Conservation (phyloP, 306 rosid species). For the Gastrolobium villosum region DNA sequence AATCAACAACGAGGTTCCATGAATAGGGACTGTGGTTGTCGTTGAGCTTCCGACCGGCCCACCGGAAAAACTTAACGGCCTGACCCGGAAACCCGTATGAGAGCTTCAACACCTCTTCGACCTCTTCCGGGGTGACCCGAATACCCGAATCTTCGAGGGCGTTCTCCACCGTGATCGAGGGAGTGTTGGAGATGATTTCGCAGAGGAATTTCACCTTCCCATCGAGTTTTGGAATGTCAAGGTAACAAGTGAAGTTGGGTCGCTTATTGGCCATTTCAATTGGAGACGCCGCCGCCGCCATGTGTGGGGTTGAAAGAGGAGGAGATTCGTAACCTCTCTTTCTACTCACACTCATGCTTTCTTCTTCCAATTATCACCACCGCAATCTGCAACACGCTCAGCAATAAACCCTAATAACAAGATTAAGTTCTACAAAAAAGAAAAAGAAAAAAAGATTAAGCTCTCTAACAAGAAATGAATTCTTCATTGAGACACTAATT, state of each 20-base stretch:
- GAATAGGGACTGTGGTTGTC: slow-evolving; percentile 72
- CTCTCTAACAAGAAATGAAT: too few species aligned
- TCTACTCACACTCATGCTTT: neutral
- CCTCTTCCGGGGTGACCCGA: slow-evolving; percentile 56
- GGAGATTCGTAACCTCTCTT: slow-evolving; percentile 11
- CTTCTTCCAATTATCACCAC: neutral
- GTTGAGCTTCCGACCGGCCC: slow-evolving; percentile 67
- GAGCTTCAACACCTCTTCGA: slow-evolving; percentile 68
- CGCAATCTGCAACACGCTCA: neutral
- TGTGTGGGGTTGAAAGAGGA: neutral
- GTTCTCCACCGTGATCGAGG: slow-evolving; percentile 53
- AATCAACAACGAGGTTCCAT: slow-evolving; percentile 74
- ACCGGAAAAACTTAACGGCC: slow-evolving; percentile 74
- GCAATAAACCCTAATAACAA: too few species aligned
- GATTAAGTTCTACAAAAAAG: too few species aligned
- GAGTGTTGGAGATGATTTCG: slow-evolving; percentile 60
- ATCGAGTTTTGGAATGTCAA: slow-evolving; percentile 52
- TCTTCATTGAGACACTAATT: too few species aligned
- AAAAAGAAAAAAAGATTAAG: too few species aligned
- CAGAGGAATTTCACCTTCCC: slow-evolving; percentile 55
- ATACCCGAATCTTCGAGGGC: slow-evolving; percentile 50
- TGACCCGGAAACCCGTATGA: slow-evolving; percentile 70
- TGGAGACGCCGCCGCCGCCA: too few species aligned
- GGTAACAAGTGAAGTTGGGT: slow-evolving; percentile 54
- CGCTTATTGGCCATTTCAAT: neutral